Percentiles rank a stretch among this genome's conserved stretches.
phyloP scores from a whole-genome alignment of 1,139 yeast species.

The Geotrichum europaeum region DNA sequence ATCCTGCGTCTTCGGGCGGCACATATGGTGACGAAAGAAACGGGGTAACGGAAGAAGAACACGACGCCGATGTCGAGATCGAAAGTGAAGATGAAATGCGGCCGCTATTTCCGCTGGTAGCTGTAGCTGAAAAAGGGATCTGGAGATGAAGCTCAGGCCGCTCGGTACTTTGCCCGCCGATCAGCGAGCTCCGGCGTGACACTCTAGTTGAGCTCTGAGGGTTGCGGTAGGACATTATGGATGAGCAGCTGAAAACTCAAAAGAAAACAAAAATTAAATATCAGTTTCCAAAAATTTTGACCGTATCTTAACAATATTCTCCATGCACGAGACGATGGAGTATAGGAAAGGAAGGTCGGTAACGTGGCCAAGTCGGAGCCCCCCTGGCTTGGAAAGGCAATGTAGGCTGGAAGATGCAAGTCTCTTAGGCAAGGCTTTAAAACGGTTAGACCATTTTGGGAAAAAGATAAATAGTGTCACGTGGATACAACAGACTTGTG shows the following conservation, averaged over 20 bases:
- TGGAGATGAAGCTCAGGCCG: constrained; percentile 8
- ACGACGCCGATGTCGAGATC: neutral
- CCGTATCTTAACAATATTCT: too few species aligned
- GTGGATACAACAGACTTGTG: neutral
- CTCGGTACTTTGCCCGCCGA: neutral
- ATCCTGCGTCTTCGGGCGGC: neutral
- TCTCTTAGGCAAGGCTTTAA: neutral
- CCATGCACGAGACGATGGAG: neutral
- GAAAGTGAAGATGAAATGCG: neutral
- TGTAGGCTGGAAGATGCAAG: neutral
- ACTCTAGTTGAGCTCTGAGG: constrained; percentile 10
- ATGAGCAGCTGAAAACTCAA: neutral
- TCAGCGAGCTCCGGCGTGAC: constrained; percentile 10
- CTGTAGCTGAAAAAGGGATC: constrained; percentile 3
- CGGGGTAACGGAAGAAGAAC: neutral
- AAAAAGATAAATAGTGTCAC: neutral
- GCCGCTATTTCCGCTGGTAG: neutral
- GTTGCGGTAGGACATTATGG: neutral
- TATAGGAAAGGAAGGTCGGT: neutral
- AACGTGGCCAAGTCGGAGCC: neutral
- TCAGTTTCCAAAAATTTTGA: neutral
- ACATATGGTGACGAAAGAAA: neutral
- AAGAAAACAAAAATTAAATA: neutral
- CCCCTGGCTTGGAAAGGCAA: neutral
- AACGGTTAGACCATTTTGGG: neutral